Conservation (phyloP, 2,329 filamentous ascomycete genomes). For the Aspergillus niger region DNA sequence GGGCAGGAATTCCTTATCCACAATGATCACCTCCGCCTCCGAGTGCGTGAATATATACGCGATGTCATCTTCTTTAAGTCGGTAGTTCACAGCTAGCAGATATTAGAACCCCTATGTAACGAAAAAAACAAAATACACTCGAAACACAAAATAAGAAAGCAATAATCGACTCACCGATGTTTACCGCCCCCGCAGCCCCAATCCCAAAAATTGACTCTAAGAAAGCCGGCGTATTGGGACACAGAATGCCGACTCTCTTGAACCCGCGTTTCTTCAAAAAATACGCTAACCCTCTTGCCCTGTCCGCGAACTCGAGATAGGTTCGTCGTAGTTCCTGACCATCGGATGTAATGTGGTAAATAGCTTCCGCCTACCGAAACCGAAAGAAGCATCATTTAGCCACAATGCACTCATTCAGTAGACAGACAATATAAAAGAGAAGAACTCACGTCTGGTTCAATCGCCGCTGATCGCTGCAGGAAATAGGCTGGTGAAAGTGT, state of each 20-base stretch:
- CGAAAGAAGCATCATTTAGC: not conserved
- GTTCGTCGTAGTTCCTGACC: constrained; percentile 70
- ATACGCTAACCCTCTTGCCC: constrained; percentile 84
- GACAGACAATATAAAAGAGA: not conserved
- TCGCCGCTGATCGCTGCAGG: constrained; percentile 78
- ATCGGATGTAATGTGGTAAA: constrained; percentile 83
- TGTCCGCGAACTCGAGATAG: constrained; percentile 81
- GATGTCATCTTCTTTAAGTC: constrained; percentile 81
- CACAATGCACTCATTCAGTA: not conserved
- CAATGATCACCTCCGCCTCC: constrained; percentile 83
- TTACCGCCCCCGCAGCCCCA: constrained; percentile 74
- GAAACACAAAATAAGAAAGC: not conserved
- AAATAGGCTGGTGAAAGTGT: constrained; percentile 86
- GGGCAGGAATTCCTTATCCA: constrained; percentile 75
- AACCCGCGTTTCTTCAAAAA: constrained; percentile 74
- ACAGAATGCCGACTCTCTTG: constrained; percentile 79
- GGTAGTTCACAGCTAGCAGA: constrained; percentile 63
- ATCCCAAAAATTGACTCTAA: constrained; percentile 88
- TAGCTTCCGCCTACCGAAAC: constrained; percentile 65
- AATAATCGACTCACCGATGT: constrained; percentile 57
- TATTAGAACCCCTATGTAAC: not conserved
- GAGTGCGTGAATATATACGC: constrained; percentile 86
- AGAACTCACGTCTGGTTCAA: constrained; percentile 71
- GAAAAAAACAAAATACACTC: not conserved
- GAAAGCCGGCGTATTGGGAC: constrained; percentile 92